Evolutionary conservation across 768 basidiomycete genomes (phyloP).

Genomic region (Hygrocybe punicea): DNA sequence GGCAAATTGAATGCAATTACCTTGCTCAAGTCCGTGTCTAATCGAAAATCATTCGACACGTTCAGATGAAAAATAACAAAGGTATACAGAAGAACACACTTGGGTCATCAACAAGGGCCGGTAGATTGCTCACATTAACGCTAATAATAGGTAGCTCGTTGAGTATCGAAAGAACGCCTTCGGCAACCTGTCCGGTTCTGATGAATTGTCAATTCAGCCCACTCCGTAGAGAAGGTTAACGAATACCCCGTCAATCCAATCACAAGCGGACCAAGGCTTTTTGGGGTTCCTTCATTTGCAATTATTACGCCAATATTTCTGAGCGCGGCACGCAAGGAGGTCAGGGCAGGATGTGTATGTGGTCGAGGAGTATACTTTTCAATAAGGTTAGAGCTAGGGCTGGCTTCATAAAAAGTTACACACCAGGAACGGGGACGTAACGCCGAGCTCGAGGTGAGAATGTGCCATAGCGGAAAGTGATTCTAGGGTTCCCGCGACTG

Average conservation of each 20-base stretch:
- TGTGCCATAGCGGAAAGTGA: constrained; percentile 76
- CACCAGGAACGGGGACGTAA: constrained; percentile 67
- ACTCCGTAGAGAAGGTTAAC: not conserved
- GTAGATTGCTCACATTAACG: constrained; percentile 56
- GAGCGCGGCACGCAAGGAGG: constrained; percentile 51
- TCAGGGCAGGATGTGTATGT: constrained; percentile 62
- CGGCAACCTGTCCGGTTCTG: constrained; percentile 78
- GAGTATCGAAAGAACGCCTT: constrained; percentile 72
- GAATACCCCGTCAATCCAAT: constrained; percentile 79
- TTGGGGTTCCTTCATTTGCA: constrained; percentile 52
- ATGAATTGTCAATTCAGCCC: not conserved
- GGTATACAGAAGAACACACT: constrained; percentile 34
- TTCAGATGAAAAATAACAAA: not conserved
- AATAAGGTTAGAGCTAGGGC: constrained; percentile 8
- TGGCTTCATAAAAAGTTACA: not conserved
- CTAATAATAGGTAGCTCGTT: constrained; percentile 63
- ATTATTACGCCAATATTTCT: constrained; percentile 58
- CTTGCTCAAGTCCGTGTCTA: constrained; percentile 59
- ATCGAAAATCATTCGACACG: not conserved
- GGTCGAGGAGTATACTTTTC: constrained; percentile 74
- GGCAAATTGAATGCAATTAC: constrained; percentile 27
- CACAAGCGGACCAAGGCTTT: constrained; percentile 69
- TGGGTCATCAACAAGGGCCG: constrained; percentile 49
- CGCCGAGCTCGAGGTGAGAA: constrained; percentile 70
- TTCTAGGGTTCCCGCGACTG: constrained; percentile 83